Conservation (phyloP, 805 yeast genomes). For the Starmera caribaea region DNA sequence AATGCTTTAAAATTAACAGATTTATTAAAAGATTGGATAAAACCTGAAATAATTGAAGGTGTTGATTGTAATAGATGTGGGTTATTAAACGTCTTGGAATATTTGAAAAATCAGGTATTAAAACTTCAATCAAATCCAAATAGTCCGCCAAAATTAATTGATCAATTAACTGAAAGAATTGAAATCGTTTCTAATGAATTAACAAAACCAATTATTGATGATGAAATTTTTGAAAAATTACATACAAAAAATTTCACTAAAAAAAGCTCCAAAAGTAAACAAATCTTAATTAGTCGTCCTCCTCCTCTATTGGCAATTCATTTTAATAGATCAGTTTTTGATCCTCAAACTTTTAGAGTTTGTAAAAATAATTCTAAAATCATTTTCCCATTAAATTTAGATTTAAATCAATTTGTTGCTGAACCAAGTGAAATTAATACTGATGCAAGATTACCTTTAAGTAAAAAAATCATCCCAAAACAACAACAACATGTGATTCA, state of each 20-base stretch:
- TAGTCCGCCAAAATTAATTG: conserved; percentile 18
- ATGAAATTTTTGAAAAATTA: conserved; percentile 63
- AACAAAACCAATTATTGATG: conserved; percentile 60
- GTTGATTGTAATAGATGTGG: conserved; percentile 96
- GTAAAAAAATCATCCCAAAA: conserved; percentile 29
- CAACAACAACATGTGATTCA: conserved; percentile 4
- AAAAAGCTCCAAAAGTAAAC: conserved; percentile 77
- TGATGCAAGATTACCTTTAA: conserved; percentile 73
- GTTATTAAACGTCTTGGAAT: conserved; percentile 47
- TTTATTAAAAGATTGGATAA: conserved; percentile 55
- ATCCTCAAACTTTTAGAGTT: conserved; percentile 73
- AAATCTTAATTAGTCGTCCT: conserved; percentile 67
- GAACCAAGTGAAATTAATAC: conserved; percentile 60
- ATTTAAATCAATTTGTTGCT: conserved; percentile 61
- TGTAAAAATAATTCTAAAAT: conserved; percentile 79
- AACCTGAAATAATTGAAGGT: conserved; percentile 81
- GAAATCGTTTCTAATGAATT: conserved; percentile 43
- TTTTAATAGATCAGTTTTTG: conserved; percentile 89
- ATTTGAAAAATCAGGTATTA: conserved; percentile 29
- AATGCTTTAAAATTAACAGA: conserved; percentile 38
- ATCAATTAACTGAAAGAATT: conserved; percentile 35
- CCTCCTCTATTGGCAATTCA: conserved; percentile 81
- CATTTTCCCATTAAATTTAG: conserved; percentile 60
- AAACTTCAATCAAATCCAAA: conserved; percentile 16
- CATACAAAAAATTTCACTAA: conserved; percentile 68